Base-by-base conservation (phyloP, 2,329 filamentous ascomycete genomes). In the Sporothrix curviconia region DNA sequence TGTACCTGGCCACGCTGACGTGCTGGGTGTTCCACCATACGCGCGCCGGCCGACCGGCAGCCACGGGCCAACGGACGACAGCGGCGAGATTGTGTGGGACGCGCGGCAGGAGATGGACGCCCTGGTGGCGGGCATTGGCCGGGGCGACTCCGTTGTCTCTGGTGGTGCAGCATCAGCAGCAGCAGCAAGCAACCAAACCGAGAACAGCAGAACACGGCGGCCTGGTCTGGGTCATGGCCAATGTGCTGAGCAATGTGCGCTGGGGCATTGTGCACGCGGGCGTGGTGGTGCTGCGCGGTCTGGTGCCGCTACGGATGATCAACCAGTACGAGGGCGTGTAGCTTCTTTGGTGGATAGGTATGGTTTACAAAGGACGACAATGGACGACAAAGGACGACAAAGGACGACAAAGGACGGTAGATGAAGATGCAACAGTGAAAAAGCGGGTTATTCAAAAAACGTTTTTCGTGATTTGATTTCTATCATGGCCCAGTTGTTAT, bases 321-420 rank as follows among this genome's bases (percentile, higher is more conserved):
- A 62, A 59, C 24, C 61, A 61, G 47, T 62, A 62, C 40, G 61
- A 62, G 32, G n/a, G n/a, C n/a, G n/a, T n/a, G n/a, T n/a, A n/a
- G n/a, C n/a, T n/a, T n/a, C n/a, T n/a, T n/a, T n/a, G n/a, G n/a
- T n/a, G n/a, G n/a, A n/a, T n/a, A n/a, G n/a, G n/a, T n/a, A n/a
- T n/a, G n/a, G n/a, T n/a, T n/a, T n/a, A n/a, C n/a, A n/a, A n/a
- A n/a, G n/a, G n/a, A n/a, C n/a, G n/a, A n/a, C n/a, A n/a, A n/a
- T n/a, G n/a, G n/a, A n/a, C n/a, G n/a, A n/a, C n/a, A n/a, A n/a
- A n/a, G n/a, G n/a, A n/a, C n/a, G n/a, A n/a, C n/a, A n/a, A n/a
- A n/a, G n/a, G n/a, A n/a, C n/a, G n/a, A n/a, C n/a, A n/a, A n/a
- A n/a, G n/a, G n/a, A n/a, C n/a, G n/a, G n/a, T n/a, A n/a, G n/a